Base-by-base conservation (phyloP, 306 rosid genomes). In the Lupinus albus region DNA sequence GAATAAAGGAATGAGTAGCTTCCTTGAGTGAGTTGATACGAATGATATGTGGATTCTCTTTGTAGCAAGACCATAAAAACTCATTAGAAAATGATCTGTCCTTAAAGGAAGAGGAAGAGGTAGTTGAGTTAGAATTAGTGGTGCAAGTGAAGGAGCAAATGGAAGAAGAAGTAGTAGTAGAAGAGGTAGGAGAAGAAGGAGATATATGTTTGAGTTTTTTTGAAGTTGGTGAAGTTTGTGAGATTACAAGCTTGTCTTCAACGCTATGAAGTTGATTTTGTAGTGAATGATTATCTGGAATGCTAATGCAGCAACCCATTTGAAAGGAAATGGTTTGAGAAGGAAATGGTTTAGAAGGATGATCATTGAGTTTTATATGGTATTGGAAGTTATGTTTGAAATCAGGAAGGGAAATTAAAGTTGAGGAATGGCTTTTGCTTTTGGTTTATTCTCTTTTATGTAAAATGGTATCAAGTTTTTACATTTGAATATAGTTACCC, bases 241-340 rank as follows among this genome's bases (percentile, higher is more conserved):
- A 82, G 70, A 84, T 79, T 1, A 82, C 76, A 39, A 79, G 80
- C 69, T 90, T 93, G 78, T 83, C 75, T 21, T 67, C 72, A n/a
- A 39, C 12, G 11, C 79, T 20, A 18, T 51, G 65, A 1, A 20
- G 4, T 14, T 69, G 61, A 14, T 68, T 36, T 55, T 61, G 21
- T 0, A 18, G 64, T 54, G 77, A 13, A 8, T 73, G 61, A 53
- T 52, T 78, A 45, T 71, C 76, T 83, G 91, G 93, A 50, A 88
- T 93, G 86, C 99, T 90, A 44, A 93, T 80, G 90, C 97, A 93
- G 67, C 86, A 86, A 60, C 96, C 97, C 99, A 93, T 93, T 77
- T 78, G 65, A 50, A 57, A 69, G 70, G 60, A 13, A 41, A 61
- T 71, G 32, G 30, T 25, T 36, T 59, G 47, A 25, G 41, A 39